Conservation (phyloP, 441 rosid genomes). For the Erodium trifolium region DNA sequence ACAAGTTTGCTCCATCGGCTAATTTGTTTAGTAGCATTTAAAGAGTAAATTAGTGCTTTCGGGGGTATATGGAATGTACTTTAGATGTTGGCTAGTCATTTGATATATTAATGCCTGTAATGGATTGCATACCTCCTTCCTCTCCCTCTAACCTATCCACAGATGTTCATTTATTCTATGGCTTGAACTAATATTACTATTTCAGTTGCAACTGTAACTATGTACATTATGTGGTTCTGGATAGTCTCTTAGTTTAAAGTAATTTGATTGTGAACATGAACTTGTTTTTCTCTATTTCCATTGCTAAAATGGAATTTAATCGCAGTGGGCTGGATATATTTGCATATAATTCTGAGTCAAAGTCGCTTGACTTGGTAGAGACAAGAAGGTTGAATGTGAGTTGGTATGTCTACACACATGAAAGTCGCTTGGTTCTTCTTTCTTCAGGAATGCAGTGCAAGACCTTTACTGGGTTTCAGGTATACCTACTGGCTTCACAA, state of each 20-base stretch:
- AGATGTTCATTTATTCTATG: background rate
- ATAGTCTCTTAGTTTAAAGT: background rate
- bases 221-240: constrained; percentile 5
- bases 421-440: constrained; percentile 90
- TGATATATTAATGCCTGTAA: background rate
- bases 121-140: constrained; percentile 1
- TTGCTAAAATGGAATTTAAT: constrained; percentile 25
- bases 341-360: constrained; percentile 49
- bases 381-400: constrained; percentile 57
- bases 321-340: constrained; percentile 88
- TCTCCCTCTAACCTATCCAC: background rate
- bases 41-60: background rate
- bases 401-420: constrained; percentile 93
- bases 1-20: background rate
- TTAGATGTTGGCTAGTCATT: background rate
- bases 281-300: background rate
- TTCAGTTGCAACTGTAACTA: constrained; percentile 3
- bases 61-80: background rate
- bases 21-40: background rate
- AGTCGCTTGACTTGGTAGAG: constrained; percentile 69
- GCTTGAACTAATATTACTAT: background rate
- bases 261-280: constrained; percentile 1
- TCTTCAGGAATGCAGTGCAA: constrained; percentile 98
- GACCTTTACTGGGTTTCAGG: constrained; percentile 86
- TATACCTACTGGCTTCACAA: constrained; percentile 20